These are phyloP conservation scores for Apiospora rasikravindrae DNA, from an alignment of 2,329 filamentous ascomycete genomes.

Conservation along the genomic window DNA sequence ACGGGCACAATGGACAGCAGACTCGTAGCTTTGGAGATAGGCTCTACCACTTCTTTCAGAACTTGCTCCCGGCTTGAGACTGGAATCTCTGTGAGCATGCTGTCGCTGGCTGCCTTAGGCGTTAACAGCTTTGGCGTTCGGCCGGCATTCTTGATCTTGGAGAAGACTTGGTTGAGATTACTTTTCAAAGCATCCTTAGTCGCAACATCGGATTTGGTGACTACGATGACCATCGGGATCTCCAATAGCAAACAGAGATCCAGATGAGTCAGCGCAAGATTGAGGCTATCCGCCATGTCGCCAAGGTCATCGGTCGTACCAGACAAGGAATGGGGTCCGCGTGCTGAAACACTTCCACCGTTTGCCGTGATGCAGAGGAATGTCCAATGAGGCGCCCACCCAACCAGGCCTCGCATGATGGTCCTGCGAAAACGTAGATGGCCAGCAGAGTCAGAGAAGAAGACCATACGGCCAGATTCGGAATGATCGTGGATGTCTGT, in stretches of 20 bases:
- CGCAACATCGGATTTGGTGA: slow-evolving; percentile 91
- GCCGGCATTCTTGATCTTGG: slow-evolving; percentile 76
- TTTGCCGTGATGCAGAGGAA: slow-evolving; percentile 86
- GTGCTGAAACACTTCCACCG: slow-evolving; percentile 57
- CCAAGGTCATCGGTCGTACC: slow-evolving; percentile 56
- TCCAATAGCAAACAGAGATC: slow-evolving; percentile 83
- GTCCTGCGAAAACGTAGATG: slow-evolving; percentile 89
- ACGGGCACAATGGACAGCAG: slow-evolving; percentile 73
- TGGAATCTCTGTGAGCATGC: slow-evolving; percentile 63
- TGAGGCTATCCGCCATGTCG: slow-evolving; percentile 61
- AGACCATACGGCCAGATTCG: slow-evolving; percentile 76
- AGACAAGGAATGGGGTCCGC: slow-evolving; percentile 51
- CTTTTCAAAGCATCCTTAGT: slow-evolving; percentile 73
- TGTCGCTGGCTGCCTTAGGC: slow-evolving; percentile 52
- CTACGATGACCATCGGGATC: slow-evolving; percentile 77
- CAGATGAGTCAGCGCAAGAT: slow-evolving; percentile 80
- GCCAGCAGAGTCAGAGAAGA: slow-evolving; percentile 90
- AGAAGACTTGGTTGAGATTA: slow-evolving; percentile 75
- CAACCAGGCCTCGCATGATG: slow-evolving; percentile 86
- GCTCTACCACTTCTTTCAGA: slow-evolving; percentile 55
- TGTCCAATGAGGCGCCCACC: slow-evolving; percentile 95
- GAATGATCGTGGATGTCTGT: slow-evolving; percentile 87
- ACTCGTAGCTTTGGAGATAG: slow-evolving; percentile 50
- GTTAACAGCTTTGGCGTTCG: slow-evolving; percentile 77
- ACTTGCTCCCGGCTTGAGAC: slow-evolving; percentile 62